Conservation (phyloP, 306 rosid genomes). For the Cucurbita argyrosperma region DNA sequence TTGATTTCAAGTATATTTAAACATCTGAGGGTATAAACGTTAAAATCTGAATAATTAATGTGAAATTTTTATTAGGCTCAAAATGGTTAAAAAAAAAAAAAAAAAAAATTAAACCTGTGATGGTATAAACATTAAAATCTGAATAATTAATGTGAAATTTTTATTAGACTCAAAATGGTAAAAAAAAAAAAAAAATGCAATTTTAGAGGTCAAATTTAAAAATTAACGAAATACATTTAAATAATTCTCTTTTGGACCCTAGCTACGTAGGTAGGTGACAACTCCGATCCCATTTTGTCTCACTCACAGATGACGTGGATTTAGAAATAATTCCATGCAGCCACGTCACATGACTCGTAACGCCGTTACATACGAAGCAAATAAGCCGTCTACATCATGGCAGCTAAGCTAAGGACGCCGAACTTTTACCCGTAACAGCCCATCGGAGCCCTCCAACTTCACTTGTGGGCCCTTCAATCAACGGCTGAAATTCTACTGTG, state of each 20-base stretch:
- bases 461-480: neutral
- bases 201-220: neutral
- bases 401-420: neutral
- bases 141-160: too few relatives aligned
- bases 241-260: neutral
- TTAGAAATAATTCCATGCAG: neutral
- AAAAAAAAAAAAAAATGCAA: neutral
- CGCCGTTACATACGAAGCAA: neutral
- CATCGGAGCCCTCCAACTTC: neutral
- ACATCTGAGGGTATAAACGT: too few relatives aligned
- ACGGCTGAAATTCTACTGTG: neutral
- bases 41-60: too few relatives aligned
- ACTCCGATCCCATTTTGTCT: neutral
- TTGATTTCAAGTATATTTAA: too few relatives aligned
- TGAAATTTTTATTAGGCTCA: too few relatives aligned
- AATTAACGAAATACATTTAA: neutral
- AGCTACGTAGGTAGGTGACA: neutral
- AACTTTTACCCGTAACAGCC: neutral
- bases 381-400: neutral
- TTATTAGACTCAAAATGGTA: too few relatives aligned
- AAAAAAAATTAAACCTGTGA: too few relatives aligned
- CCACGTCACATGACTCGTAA: slow-evolving; percentile 4
- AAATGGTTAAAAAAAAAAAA: too few relatives aligned
- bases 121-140: too few relatives aligned
- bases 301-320: neutral